Conservation (phyloP, 345 rosid genomes). For the Gossypioides kirkii region DNA sequence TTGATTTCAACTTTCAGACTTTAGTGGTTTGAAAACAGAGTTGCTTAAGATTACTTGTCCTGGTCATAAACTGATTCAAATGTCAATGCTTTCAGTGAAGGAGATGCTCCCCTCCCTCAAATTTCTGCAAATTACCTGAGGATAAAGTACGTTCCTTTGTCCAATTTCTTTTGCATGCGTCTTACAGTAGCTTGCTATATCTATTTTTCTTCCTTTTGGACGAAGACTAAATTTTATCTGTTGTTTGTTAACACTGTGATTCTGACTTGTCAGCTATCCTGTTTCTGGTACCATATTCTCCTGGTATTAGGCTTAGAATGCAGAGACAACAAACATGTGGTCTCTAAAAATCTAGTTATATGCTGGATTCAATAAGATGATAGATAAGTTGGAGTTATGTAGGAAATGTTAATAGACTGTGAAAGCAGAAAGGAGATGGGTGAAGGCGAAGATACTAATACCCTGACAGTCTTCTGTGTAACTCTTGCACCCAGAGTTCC, state of each 20-base stretch:
- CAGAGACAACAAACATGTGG: background rate
- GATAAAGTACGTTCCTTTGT: constrained; percentile 54
- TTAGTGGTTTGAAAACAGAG: constrained; percentile 5
- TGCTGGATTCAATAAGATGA: background rate
- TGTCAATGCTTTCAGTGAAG: constrained; percentile 61
- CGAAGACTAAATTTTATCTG: background rate
- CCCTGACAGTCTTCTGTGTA: background rate
- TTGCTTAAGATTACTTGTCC: constrained; percentile 9
- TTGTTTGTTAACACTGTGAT: background rate
- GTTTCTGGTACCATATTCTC: background rate
- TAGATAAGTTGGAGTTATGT: background rate
- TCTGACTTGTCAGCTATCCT: background rate
- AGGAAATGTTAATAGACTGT: background rate
- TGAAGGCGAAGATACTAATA: background rate
- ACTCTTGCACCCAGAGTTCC: background rate
- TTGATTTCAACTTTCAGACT: constrained; percentile 21
- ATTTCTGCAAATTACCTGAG: constrained; percentile 72
- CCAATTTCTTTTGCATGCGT: background rate
- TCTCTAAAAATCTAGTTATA: background rate
- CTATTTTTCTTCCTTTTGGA: background rate
- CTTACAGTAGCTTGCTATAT: background rate
- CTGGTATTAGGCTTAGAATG: background rate
- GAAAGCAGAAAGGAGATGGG: background rate
- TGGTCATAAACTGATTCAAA: constrained; percentile 22
- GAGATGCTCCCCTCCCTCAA: constrained; percentile 73